Base-by-base conservation (phyloP, 805 yeast genomes). In the Saturnispora quitensis region DNA sequence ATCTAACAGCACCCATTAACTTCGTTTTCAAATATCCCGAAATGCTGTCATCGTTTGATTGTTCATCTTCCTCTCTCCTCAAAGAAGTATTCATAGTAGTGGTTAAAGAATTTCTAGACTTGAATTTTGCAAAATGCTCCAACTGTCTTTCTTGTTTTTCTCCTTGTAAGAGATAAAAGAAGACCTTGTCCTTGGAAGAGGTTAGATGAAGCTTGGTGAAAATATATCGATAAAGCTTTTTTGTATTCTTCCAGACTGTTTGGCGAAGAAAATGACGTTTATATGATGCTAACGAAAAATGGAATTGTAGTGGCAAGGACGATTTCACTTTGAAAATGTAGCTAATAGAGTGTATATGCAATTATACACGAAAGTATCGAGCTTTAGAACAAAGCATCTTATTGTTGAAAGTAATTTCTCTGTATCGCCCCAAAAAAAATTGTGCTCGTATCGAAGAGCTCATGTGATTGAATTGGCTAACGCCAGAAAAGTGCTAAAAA, bases 1-100 rank as follows among this genome's bases (percentile, higher is more conserved):
- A 68, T 45, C 67, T 73, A 24, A 80, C 80, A 18, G 76, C 71
- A 27, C 74, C 77, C 38, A 70, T 54, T n/a, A 78, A 56, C 50
- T 75, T 68, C 53, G 68, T 73, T 40, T 77, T 69, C 2, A 65
- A 57, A 27, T 58, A 58, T 1, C 62, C 51, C 1, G 60, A 55
- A 5, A 57, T 47, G 10, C 60, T 43, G 38, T 60, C 64, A n/a
- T 60, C 65, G 4, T 55, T 45, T 28, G 24, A 10, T 22, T 38
- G 42, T 38, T 38, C 42, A 38, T 38, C 25, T 38, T 20, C 42
- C 42, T 45, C 34, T 45, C 40, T 33, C 33, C 38, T 15, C 24
- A 38, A 10, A 38, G 42, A 38, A 38, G 24, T 18, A 20, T 38
- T 38, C 42, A 38, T 38, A 38, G 12, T 20, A 38, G 42, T 7